Conservation (phyloP, 768 basidiomycete genomes). For the Termitomyces sp. region DNA sequence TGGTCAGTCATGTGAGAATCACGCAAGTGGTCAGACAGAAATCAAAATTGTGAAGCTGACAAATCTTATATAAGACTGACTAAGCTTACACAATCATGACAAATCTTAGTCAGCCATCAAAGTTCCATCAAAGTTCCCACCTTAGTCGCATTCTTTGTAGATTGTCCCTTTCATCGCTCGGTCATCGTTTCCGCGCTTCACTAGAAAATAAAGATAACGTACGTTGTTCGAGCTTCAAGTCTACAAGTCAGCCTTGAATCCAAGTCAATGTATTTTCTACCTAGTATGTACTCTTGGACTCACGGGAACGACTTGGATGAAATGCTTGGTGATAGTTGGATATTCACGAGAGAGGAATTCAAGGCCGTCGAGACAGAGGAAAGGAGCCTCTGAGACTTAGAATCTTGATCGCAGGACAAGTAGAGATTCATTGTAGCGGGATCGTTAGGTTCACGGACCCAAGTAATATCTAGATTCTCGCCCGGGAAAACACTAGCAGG, state of each 20-base stretch:
- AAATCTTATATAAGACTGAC: no score
- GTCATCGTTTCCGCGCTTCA: background rate
- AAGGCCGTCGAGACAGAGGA: background rate
- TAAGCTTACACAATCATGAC: no score
- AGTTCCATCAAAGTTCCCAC: no score
- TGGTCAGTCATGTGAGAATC: no score
- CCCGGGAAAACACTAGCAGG: background rate
- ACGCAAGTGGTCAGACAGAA: no score
- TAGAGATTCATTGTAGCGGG: background rate
- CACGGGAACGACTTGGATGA: background rate
- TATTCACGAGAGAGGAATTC: accelerated
- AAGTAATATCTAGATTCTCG: background rate
- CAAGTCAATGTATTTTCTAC: background rate
- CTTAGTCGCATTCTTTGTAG: no score
- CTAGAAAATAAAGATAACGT: background rate
- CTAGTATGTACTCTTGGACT: background rate
- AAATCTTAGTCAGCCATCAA: no score
- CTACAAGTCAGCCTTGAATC: background rate
- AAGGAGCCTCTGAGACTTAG: accelerated
- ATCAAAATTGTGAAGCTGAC: no score
- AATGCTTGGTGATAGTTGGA: no score
- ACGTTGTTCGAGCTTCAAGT: background rate
- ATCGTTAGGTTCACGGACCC: background rate
- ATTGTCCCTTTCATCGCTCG: background rate
- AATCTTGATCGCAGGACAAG: background rate